These are phyloP conservation scores for Blastobotrys buckinghamii DNA, from an alignment of 1,139 yeast species.

Conservation along the genomic window DNA sequence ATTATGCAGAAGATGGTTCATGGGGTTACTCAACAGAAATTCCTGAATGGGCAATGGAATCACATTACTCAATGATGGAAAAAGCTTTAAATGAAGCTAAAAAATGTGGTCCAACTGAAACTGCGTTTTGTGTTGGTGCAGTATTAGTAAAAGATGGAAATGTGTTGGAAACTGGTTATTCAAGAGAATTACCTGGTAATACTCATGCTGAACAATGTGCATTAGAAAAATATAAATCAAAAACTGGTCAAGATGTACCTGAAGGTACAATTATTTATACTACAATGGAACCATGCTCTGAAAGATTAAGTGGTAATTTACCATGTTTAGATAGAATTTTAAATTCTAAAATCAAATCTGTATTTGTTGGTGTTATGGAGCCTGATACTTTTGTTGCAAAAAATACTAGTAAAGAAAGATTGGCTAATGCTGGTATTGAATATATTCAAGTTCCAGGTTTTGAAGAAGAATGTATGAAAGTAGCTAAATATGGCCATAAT, in stretches of 20 bases:
- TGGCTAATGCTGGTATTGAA: slow-evolving; percentile 53
- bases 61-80: slow-evolving; percentile 49
- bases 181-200: slow-evolving; percentile 89
- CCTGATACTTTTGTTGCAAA: slow-evolving; percentile 83
- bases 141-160: slow-evolving; percentile 63
- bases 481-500: slow-evolving; percentile 72
- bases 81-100: slow-evolving; percentile 70
- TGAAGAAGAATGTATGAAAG: slow-evolving; percentile 61
- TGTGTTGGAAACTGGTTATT: slow-evolving; percentile 72
- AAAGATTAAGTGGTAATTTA: slow-evolving; percentile 78
- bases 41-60: slow-evolving; percentile 81
- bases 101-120: slow-evolving; percentile 74
- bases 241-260: slow-evolving; percentile 48
- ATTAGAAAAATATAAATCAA: slow-evolving; percentile 58
- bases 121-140: slow-evolving; percentile 95
- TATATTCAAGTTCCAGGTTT: slow-evolving; percentile 81
- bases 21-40: slow-evolving; percentile 79
- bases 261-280: slow-evolving; percentile 79
- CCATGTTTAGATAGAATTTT: slow-evolving; percentile 85
- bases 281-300: slow-evolving; percentile 97
- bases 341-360: slow-evolving; percentile 53
- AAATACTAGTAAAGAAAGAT: slow-evolving; percentile 55
- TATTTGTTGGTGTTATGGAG: slow-evolving; percentile 89
- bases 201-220: slow-evolving; percentile 99
- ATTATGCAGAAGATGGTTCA: slow-evolving; percentile 45